Evolutionary conservation across 208 protist species (phyloP), one percentile per base, ranked within the genome.

Genomic region (Leishmania martiniquensis): DNA sequence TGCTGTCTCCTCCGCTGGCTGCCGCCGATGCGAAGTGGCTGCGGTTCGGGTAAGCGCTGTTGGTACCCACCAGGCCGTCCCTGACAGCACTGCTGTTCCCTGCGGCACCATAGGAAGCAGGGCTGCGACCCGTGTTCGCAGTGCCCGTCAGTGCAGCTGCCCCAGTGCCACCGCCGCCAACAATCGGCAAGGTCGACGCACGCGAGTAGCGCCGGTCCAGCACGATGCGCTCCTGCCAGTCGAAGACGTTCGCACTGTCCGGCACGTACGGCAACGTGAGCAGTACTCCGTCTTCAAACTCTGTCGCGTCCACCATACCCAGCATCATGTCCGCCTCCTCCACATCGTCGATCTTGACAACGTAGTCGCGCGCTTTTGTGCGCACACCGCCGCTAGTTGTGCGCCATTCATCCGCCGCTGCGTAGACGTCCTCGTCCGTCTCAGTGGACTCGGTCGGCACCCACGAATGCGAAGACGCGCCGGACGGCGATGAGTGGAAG

Each of bases 291-390:
- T 95, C 91, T 65, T 95, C 89, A 76, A 94, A 95, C 42, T 75
- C 77, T 9, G 86, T 87, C 20, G 72, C 77, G 69, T 86, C 85
- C 37, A 84, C 78, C 85, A 92, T 93, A 49, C 92, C 92, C 39
- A 93, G 76, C 86, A 96, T 92, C 88, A 96, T 89, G 51, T 95
- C 94, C 57, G 92, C 94, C 74, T 97, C 94, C 72, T 97, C 94
- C 66, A 91, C 90, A 77, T 97, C 94, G 72, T 97, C 92, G 71
- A 97, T 95, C 65, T 89, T 91, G 25, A 97, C 86, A 52, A 96
- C 85, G 69, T 91, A 96, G 75, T 97, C 92, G 51, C 67, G 80
- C 12, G 74, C 72, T 22, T 73, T 76, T 20, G 72, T 82, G 59
- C 81, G 83, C 17, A 80, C 75, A 17, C 68, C 74, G 71, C 74